A percentile compares a stretch with the other conserved stretches of the same genome.
Conservation (phyloP, 192 early-diverging fungal species). For the Entomortierella lignicola region DNA sequence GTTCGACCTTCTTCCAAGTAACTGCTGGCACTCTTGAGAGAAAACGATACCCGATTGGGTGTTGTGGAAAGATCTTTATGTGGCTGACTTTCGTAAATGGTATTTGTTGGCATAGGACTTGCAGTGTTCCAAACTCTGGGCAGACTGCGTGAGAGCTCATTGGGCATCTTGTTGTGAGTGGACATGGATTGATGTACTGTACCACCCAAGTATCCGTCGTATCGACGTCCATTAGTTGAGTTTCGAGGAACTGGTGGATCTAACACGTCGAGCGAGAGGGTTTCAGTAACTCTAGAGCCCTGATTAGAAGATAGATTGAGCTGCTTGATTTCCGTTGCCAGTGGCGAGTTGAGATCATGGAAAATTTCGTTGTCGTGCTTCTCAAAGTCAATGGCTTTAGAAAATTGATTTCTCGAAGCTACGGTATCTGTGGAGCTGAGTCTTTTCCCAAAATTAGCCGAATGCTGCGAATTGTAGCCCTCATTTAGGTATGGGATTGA, state of each 20-base stretch:
- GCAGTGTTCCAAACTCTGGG: constrained; percentile 38
- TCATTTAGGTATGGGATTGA: constrained; percentile 65
- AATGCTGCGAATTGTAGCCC: constrained; percentile 27
- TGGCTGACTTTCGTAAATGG: constrained; percentile 28
- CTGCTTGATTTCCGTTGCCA: constrained; percentile 32
- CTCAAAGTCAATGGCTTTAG: constrained; percentile 44
- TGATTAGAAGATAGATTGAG: constrained; percentile 19
- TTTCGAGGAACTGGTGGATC: constrained; percentile 9
- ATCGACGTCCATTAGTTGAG: background rate
- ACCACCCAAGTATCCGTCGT: constrained; percentile 31
- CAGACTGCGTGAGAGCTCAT: constrained; percentile 51
- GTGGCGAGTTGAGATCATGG: constrained; percentile 27
- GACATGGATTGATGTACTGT: constrained; percentile 19
- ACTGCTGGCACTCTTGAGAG: constrained; percentile 40
- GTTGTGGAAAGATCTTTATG: constrained; percentile 14
- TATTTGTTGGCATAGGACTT: constrained; percentile 2
- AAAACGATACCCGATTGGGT: constrained; percentile 36
- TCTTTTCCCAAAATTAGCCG: constrained; percentile 29
- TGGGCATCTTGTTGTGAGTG: constrained; percentile 28
- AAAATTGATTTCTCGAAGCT: background rate
- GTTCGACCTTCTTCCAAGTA: constrained; percentile 44
- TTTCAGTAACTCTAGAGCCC: constrained; percentile 10
- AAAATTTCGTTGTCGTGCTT: constrained; percentile 58
- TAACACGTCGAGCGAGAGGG: constrained; percentile 21
- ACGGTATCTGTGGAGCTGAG: constrained; percentile 35